Evolutionary conservation across 768 basidiomycete genomes (phyloP).

Genomic region (Leccinellum luteum): DNA sequence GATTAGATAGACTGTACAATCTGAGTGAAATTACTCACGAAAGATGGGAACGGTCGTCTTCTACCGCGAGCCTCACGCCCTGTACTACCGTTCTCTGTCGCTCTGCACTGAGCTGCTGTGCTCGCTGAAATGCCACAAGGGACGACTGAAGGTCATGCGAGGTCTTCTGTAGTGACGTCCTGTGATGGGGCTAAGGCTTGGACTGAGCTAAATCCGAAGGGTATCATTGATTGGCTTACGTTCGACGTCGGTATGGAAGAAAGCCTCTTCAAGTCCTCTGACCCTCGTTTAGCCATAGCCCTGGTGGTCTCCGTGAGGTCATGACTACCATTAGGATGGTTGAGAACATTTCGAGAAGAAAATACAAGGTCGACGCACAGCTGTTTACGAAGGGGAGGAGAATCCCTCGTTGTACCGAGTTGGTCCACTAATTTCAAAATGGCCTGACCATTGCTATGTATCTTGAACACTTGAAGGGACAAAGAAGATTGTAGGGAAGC

Average conservation of each 20-base stretch:
- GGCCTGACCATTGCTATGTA: conserved; percentile 95
- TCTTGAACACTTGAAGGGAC: conserved; percentile 96
- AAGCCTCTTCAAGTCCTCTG: conserved; percentile 89
- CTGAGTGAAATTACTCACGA: conserved; percentile 2
- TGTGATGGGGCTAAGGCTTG: conserved; percentile 62
- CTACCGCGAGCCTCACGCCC: conserved; percentile 79
- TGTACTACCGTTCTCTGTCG: conserved; percentile 87
- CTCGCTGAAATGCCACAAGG: conserved; percentile 86
- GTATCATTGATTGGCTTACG: conserved; percentile 38
- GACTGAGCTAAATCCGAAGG: background rate
- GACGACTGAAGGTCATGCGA: conserved; percentile 91
- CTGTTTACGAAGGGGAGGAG: conserved; percentile 72
- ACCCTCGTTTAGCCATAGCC: conserved; percentile 91
- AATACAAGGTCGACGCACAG: conserved; percentile 53
- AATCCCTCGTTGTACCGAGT: conserved; percentile 83
- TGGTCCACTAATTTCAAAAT: conserved; percentile 97
- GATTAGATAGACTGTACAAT: background rate
- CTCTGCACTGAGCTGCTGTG: conserved; percentile 88
- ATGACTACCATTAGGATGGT: conserved; percentile 51
- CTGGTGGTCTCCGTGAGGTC: conserved; percentile 93
- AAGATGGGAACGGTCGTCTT: conserved; percentile 56
- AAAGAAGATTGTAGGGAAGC: conserved; percentile 72
- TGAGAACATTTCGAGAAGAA: conserved; percentile 2
- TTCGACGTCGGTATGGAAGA: conserved; percentile 61
- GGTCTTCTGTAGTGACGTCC: conserved; percentile 85